Conservation (phyloP, 306 rosid genomes). For the Corylus heterophylla region DNA sequence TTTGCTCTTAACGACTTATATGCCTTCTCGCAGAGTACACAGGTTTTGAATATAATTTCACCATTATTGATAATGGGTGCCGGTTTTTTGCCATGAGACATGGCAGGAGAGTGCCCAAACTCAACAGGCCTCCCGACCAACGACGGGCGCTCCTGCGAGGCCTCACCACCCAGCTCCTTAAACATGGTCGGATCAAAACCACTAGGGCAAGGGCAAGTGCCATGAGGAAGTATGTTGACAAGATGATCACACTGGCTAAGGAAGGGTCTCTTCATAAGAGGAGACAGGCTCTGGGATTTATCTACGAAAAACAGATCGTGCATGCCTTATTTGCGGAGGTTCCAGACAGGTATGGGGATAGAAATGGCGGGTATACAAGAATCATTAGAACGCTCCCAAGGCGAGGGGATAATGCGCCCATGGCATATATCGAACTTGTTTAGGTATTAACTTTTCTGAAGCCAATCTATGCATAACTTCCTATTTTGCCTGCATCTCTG, state of each 20-base stretch:
- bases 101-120: slow-evolving; percentile 85
- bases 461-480: too few species aligned
- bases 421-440: slow-evolving; percentile 97
- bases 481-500: too few species aligned
- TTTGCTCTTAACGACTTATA: slow-evolving; percentile 9
- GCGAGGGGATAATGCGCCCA: slow-evolving; percentile 97
- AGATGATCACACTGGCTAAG: slow-evolving; percentile 92
- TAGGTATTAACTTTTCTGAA: slow-evolving; percentile 30
- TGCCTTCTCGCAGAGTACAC: slow-evolving; percentile 46
- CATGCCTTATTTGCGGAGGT: slow-evolving; percentile 96
- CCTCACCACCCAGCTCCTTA: slow-evolving; percentile 93
- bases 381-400: slow-evolving; percentile 79
- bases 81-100: slow-evolving; percentile 90
- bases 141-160: slow-evolving; percentile 85
- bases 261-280: slow-evolving; percentile 95
- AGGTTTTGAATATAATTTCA: slow-evolving; percentile 49
- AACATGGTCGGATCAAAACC: slow-evolving; percentile 89
- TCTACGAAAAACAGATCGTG: slow-evolving; percentile 93
- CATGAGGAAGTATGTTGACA: slow-evolving; percentile 85
- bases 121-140: slow-evolving; percentile 96
- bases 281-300: slow-evolving; percentile 93
- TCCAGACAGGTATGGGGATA: slow-evolving; percentile 79
- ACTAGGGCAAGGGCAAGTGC: slow-evolving; percentile 97
- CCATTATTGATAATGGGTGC: slow-evolving; percentile 62
- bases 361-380: slow-evolving; percentile 94